Base-by-base conservation (phyloP, 2,329 filamentous ascomycete genomes). In the Aspergillus uvarum region DNA sequence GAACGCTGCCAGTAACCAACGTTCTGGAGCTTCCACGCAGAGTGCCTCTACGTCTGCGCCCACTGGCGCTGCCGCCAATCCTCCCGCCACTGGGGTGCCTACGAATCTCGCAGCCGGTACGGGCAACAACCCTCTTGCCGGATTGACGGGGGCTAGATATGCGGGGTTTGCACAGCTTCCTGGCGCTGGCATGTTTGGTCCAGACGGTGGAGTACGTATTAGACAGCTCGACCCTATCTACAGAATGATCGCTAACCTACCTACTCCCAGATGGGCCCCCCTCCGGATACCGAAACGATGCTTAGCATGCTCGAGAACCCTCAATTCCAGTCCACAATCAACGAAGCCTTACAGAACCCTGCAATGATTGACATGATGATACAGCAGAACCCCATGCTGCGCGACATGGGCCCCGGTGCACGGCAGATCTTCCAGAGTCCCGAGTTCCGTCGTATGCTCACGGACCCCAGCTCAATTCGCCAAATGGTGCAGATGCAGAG, bases 271-370 rank as follows among this genome's bases (percentile, higher is more conserved):
- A 97, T 97, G 92, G 92, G 92, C 38, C 90, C 93, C 35, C 92
- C 92, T 35, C 92, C 85, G 72, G 86, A 87, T 72, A 86, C 92
- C 61, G 93, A 97, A 59, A 84, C 90, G 60, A 86, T 99, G 74
- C 85, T 92, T 59, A 85, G 87, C 65, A 90, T 97, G 86, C 87
- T 99, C 70, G 87, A 90, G 63, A 92, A 98, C 72, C 95, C 95
- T 22, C 89, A 91, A 72, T 88, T 96, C 59, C 87, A 91, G 64
- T 89, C 92, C 66, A 88, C 89, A 58, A 90, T 99, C 86, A 96
- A 95, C 76, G 94, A 97, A 77, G 92, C 93, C 38, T 89, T 99
- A 75, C 91, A 93, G 76, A 98, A 98, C 77, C 94, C 95, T n/a
- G 86, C 88, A 19, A 90, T 99, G 68, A 85, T 98, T 72, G 92